Base-by-base conservation (phyloP, 768 basidiomycete genomes). In the Hygrocybe punicea region DNA sequence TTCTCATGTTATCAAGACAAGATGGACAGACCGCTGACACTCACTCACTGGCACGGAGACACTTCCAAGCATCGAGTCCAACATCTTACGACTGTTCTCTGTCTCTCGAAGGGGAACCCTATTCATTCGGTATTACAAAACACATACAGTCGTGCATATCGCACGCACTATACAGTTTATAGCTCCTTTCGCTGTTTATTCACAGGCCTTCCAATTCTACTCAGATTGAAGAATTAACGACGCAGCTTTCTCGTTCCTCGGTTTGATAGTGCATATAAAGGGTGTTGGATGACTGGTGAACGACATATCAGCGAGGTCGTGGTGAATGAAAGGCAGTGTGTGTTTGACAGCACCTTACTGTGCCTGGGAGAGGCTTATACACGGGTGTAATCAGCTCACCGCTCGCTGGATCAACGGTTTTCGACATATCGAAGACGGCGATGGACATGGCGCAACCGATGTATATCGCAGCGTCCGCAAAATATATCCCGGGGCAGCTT, bases 311-410 rank as follows among this genome's bases (percentile, higher is more conserved):
- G 11, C 7, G 21, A 33, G 8, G 3, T 23, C 16, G 16, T 14
- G 17, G 3, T 19, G 16, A 17, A 29, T 36, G 34, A 36, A 29
- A n/a, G 34, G 25, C 3, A 42, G 39, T 42, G 11, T 42, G 39
- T 11, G 19, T 42, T 25, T 14, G n/a, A 25, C 24, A 36, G 50
- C 60, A 80, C 84, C 84, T 86, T 59, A 86, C 85, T 0, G 84
- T 84, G 19, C 85, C 84, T 11, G 79, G 78, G 11, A 83, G 83
- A 36, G 78, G 79, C 10, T 81, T 81, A 21, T 82, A 70, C 17
- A 81, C 71, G 5, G 84, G 84, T 47, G 78, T 78, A 36, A 84
- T 64, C 21, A 73, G 64, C 7, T 75, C 58, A n/a, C 76, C 75
- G 45, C 79, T 74, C n/a, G n/a, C 39, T 19, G 50, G 50, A 59